Evolutionary conservation across 2,329 filamentous ascomycete genomes (phyloP).

Genomic region (Trichoderma polysporum): DNA sequence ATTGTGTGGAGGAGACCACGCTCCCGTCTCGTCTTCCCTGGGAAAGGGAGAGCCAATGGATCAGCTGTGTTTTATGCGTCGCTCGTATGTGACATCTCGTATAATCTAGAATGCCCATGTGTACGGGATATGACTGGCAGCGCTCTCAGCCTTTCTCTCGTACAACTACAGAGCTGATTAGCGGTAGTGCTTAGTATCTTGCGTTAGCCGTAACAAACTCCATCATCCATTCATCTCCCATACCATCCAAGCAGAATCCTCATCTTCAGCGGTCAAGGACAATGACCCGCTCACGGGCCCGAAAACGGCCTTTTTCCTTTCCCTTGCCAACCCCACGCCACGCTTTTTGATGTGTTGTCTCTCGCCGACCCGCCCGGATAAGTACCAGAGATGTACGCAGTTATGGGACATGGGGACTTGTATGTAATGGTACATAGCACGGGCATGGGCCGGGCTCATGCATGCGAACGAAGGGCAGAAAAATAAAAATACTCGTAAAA

Average conservation of each 20-base stretch:
- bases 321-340: slow-evolving; percentile 18
- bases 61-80: not conserved
- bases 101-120: not conserved
- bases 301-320: not conserved
- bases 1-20: slow-evolving; percentile 11
- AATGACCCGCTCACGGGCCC: not conserved
- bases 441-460: not conserved
- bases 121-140: not conserved
- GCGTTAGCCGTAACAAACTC: not conserved
- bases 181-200: not conserved
- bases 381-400: slow-evolving; percentile 1
- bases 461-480: not conserved
- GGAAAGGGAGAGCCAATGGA: slow-evolving; percentile 13
- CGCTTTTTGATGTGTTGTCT: slow-evolving; percentile 21
- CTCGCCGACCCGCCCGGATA: slow-evolving; percentile 12
- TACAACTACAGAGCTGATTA: not conserved
- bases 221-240: not conserved
- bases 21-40: not conserved
- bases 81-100: slow-evolving; percentile 3
- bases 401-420: not conserved
- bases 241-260: not conserved
- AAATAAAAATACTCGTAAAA: not conserved
- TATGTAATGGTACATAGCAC: not conserved
- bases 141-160: not conserved
- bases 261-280: slow-evolving; percentile 18